Conservation (phyloP, 1,284 basidiomycete genomes). For the Sporisorium reilianum region DNA sequence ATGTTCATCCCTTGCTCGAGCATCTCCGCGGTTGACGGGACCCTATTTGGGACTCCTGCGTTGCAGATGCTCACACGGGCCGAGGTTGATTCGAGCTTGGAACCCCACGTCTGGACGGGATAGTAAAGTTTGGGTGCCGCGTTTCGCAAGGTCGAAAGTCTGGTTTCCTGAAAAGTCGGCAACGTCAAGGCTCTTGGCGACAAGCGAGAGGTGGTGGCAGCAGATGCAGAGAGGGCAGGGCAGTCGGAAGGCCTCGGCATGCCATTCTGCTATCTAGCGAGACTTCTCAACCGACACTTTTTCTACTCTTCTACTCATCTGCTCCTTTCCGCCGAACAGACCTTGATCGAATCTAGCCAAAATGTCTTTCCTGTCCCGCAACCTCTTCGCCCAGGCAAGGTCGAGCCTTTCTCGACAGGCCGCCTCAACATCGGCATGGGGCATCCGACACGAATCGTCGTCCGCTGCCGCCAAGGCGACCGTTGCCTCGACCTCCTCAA, state of each 20-base stretch:
- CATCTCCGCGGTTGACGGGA: slow-evolving; percentile 45
- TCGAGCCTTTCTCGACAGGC: slow-evolving; percentile 28
- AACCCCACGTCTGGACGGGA: slow-evolving; percentile 40
- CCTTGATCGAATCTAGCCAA: slow-evolving; percentile 2
- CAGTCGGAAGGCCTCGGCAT: neutral
- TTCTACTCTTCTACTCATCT: neutral
- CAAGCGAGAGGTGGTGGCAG: neutral
- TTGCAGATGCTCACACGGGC: slow-evolving; percentile 33
- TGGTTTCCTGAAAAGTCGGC: slow-evolving; percentile 55
- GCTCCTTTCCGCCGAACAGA: neutral
- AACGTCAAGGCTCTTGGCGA: slow-evolving; percentile 1
- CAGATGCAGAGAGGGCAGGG: neutral
- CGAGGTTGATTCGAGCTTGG: slow-evolving; percentile 53
- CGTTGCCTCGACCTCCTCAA: slow-evolving; percentile 24
- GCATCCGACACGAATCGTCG: slow-evolving; percentile 45
- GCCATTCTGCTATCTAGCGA: neutral
- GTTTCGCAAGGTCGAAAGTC: slow-evolving; percentile 56
- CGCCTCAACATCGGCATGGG: slow-evolving; percentile 31
- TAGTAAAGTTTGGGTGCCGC: slow-evolving; percentile 54
- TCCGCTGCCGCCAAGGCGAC: slow-evolving; percentile 25
- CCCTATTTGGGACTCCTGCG: slow-evolving; percentile 35
- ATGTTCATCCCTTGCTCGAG: slow-evolving; percentile 53
- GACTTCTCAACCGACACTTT: slow-evolving; percentile 7
- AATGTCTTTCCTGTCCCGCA: slow-evolving; percentile 47
- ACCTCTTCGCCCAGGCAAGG: slow-evolving; percentile 35